Evolutionary conservation across 2,329 filamentous ascomycete genomes (phyloP).

Genomic region (Phaeosphaeriaceae sp.): DNA sequence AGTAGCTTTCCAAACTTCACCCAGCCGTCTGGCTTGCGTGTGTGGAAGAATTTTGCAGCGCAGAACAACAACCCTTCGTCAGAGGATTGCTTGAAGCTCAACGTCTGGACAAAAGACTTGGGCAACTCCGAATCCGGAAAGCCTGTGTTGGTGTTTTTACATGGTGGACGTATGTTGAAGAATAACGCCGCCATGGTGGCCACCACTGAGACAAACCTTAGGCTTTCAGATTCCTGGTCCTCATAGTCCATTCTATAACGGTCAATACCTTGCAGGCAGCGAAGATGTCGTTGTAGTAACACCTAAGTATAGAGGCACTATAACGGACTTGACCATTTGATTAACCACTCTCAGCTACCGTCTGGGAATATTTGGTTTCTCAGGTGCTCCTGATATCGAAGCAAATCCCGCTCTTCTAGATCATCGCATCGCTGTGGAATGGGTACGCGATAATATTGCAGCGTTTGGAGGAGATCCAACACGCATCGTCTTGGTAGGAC

Average conservation of each 20-base stretch:
- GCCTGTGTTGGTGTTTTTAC: not conserved
- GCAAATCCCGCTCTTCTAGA: constrained; percentile 48
- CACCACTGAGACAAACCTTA: not conserved
- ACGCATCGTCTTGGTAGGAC: constrained; percentile 50
- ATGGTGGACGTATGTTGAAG: not conserved
- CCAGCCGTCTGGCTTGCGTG: constrained; percentile 10
- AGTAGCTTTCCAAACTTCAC: constrained; percentile 37
- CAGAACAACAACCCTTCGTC: constrained; percentile 30
- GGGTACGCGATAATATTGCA: constrained; percentile 51
- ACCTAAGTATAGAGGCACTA: constrained; percentile 21
- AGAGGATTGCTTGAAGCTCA: constrained; percentile 42
- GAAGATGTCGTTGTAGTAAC: constrained; percentile 43
- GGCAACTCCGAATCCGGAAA: not conserved
- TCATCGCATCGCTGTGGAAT: constrained; percentile 43
- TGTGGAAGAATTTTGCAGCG: constrained; percentile 39
- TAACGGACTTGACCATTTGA: not conserved
- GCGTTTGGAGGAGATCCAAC: constrained; percentile 51
- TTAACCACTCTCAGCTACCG: constrained; percentile 38
- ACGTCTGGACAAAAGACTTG: constrained; percentile 32
- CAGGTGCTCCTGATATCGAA: constrained; percentile 43
- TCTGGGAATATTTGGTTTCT: constrained; percentile 48
- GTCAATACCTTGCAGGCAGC: constrained; percentile 34
- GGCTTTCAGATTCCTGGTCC: constrained; percentile 31
- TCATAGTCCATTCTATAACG: constrained; percentile 36
- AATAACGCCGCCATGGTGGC: not conserved